Base-by-base conservation (phyloP, 164 flowering plant genomes). In the Nymphaea thermarum region DNA sequence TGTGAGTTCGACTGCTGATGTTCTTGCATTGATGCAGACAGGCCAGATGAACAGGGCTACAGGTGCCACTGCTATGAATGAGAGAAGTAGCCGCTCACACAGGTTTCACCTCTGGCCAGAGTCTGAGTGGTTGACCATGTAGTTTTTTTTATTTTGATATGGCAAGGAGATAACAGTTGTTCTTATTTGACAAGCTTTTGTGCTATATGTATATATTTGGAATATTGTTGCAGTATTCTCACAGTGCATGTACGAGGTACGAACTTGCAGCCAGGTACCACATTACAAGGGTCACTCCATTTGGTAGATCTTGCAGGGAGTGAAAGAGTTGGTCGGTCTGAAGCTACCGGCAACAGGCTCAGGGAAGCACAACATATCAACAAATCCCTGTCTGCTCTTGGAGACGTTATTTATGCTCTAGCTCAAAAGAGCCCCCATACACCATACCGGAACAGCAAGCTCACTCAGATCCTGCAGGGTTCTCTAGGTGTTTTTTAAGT, bases 301-400 rank as follows among this genome's bases (percentile, higher is more conserved):
- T 59, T 67, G 42, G 69, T 67, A 14, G 69, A 67, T 59, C 63
- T 67, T 55, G 73, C 68, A 18, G 73, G 73, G 25, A 71, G 73
- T 66, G 73, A 71, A 44, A 65, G 73, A 17, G 57, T 71, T 6
- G 73, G 36, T 15, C 62, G 63, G 25, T 57, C 73, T 65, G 73
- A 71, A 16, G 68, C 25, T 12, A 61, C 47, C 14, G 73, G 73
- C 12, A 64, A 71, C 3, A 43, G 73, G 44, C 64, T 70, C 6
- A 65, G 76, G 71, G 96, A 90, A 78, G 93, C 96, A 51, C 93
- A 90, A 67, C 84, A 86, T 67, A 90, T 90, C 68, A 90, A 90
- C 69, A 88, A 83, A 73, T 90, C 93, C 6, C 60, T 90, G 43
- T 90, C 96, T 16, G 93, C 96, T 62, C 83, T 90, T 65, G 96